phyloP scores from a whole-genome alignment of 2,329 filamentous ascomycete genomes.

The Xylariomycetidae sp. region DNA sequence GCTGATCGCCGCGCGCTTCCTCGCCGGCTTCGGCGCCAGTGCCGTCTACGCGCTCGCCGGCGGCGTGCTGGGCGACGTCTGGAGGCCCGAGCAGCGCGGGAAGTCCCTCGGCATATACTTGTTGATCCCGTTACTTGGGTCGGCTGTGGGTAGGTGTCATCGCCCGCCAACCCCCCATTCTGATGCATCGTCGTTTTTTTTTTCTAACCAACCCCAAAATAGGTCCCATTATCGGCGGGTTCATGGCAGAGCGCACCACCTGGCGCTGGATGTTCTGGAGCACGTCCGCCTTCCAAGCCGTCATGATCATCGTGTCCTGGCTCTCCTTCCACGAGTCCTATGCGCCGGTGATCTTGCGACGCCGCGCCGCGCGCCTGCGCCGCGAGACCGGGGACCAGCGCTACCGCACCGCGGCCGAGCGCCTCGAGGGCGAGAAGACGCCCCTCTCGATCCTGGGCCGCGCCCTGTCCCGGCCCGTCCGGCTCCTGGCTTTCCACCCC shows the following conservation, averaged over 20 bases:
- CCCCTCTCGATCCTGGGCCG: slow-evolving; percentile 18
- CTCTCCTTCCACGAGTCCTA: slow-evolving; percentile 35
- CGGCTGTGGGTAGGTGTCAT: slow-evolving; percentile 31
- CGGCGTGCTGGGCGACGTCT: slow-evolving; percentile 44
- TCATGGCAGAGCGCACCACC: slow-evolving; percentile 29
- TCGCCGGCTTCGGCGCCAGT: slow-evolving; percentile 45
- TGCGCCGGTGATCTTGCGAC: slow-evolving; percentile 29
- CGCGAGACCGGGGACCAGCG: slow-evolving; percentile 23
- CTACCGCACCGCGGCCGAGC: slow-evolving; percentile 34
- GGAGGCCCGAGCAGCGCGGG: slow-evolving; percentile 40
- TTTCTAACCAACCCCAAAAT: slow-evolving; percentile 10
- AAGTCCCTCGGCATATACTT: slow-evolving; percentile 33
- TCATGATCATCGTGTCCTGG: slow-evolving; percentile 29
- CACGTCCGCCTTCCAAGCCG: slow-evolving; percentile 35
- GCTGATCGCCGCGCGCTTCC: slow-evolving; percentile 40
- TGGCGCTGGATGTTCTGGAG: slow-evolving; percentile 46
- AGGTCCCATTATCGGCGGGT: slow-evolving; percentile 28
- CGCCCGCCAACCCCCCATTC: no score
- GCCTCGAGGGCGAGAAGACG: slow-evolving; percentile 26
- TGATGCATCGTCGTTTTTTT: no score
- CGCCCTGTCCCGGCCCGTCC: slow-evolving; percentile 50
- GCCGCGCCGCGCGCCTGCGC: slow-evolving; percentile 28
- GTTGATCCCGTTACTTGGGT: slow-evolving; percentile 35
- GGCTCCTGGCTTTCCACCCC: slow-evolving; percentile 52
- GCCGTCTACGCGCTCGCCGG: slow-evolving; percentile 41